phyloP scores from a whole-genome alignment of 73 alveolate species.

The Paramecium tetraurelia region DNA sequence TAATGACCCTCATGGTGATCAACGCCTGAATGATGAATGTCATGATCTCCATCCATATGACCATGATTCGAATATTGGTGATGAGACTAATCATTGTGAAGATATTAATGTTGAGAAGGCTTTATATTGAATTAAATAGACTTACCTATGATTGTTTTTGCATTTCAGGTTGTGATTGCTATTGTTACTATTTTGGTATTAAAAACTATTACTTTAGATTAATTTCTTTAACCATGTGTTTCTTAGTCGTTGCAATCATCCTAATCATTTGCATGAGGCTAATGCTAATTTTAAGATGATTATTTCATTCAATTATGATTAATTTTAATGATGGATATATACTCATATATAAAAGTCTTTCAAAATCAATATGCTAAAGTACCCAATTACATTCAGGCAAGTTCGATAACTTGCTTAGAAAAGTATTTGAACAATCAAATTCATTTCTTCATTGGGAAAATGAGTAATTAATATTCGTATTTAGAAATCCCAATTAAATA shows the following conservation, averaged over 20 bases:
- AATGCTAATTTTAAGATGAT: background rate
- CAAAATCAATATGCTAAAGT: background rate
- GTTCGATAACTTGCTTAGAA: background rate
- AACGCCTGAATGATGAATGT: background rate
- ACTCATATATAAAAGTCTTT: background rate
- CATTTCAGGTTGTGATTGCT: background rate
- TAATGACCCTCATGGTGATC: background rate
- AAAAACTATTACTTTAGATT: background rate
- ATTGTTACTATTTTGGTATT: background rate
- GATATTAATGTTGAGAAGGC: background rate
- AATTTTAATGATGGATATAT: background rate
- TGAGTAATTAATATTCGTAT: background rate
- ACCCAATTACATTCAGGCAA: background rate
- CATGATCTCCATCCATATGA: background rate
- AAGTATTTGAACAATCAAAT: too few species aligned
- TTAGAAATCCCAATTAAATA: background rate
- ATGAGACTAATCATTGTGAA: background rate
- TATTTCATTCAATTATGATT: background rate
- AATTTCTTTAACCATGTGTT: background rate
- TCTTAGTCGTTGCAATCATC: background rate
- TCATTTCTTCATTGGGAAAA: background rate
- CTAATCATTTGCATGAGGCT: background rate
- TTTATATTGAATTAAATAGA: background rate
- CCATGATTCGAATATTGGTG: background rate
- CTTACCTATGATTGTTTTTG: background rate